Evolutionary conservation across 495 filamentous ascomycete species (phyloP), one percentile per base, ranked within the genome.

Genomic region (Pseudoneurospora amorphoporcata): DNA sequence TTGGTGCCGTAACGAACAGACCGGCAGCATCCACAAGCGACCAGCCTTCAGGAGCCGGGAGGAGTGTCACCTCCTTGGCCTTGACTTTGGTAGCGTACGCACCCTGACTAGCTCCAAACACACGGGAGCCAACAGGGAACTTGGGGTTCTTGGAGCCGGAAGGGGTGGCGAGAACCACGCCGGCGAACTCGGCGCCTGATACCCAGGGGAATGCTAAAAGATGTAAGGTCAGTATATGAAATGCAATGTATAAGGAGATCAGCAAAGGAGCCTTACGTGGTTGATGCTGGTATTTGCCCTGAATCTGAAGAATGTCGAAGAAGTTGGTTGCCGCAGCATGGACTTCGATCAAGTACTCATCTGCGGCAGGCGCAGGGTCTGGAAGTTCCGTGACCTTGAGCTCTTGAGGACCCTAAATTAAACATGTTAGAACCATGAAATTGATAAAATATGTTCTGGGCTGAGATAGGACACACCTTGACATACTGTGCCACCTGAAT

Each of bases 251-350:
- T 9, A n/a, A 12, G 39, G 19, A 35, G 8, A 14, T 7, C 8
- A 4, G 37, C 1, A 37, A n/a, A 68, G 8, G 19, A 32, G 16
- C 68, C 79, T 14, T 78, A 86, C 84, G 84, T n/a, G 87, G 87
- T 70, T 88, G 86, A 68, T 86, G 85, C 83, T 93, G 88, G 76
- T 90, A 90, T 81, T 90, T 90, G 68, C 94, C 94, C 74, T 90
- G 89, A 79, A 96, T 94, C 76, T 97, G 94, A 70, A 97, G 86
- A 71, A 94, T 89, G 79, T 98, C 95, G 84, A 97, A 98, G 88
- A 97, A 98, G 83, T 98, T 98, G 75, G 92, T 91, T 37, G 92
- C 94, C 10, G 90, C 86, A 65, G 95, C 94, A 82, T 94, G 92
- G 79, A 98, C 91, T 79, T 89, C 87, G 80, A 98, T 91, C 73